Evolutionary conservation across 495 filamentous ascomycete genomes (phyloP).

Genomic region (Hyaloscypha finlandica): DNA sequence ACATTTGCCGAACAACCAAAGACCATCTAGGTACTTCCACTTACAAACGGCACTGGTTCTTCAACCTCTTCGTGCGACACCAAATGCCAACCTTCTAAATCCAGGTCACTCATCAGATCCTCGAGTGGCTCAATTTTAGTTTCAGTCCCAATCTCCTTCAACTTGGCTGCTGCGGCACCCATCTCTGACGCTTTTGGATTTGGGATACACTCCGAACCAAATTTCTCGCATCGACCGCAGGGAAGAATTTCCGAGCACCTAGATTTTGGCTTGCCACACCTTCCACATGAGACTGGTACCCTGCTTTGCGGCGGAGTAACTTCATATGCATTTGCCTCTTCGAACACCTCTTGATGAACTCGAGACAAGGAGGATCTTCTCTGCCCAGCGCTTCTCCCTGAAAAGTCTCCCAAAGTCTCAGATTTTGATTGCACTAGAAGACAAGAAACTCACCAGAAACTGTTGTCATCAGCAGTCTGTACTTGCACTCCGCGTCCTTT

Average conservation of each 20-base stretch:
- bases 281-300: neutral
- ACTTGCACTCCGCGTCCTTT: neutral
- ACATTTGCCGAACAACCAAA: neutral
- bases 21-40: neutral
- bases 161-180: too few relatives aligned
- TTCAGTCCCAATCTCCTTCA: too few relatives aligned
- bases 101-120: neutral
- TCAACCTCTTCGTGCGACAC: neutral
- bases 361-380: neutral
- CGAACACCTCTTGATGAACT: neutral
- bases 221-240: neutral
- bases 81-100: neutral
- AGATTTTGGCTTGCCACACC: too few relatives aligned
- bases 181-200: neutral
- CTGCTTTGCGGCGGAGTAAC: neutral
- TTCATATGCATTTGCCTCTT: neutral
- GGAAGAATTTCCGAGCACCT: neutral
- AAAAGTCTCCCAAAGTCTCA: neutral
- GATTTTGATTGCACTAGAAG: neutral
- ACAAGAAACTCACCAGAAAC: neutral
- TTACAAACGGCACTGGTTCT: neutral
- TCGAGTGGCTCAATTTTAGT: neutral
- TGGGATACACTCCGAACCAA: neutral
- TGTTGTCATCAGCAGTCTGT: neutral
- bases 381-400: neutral